Evolutionary conservation across 2,329 filamentous ascomycete species (phyloP), one percentile per base, ranked within the genome.

Genomic region (Magnaporthiopsis incrustans): DNA sequence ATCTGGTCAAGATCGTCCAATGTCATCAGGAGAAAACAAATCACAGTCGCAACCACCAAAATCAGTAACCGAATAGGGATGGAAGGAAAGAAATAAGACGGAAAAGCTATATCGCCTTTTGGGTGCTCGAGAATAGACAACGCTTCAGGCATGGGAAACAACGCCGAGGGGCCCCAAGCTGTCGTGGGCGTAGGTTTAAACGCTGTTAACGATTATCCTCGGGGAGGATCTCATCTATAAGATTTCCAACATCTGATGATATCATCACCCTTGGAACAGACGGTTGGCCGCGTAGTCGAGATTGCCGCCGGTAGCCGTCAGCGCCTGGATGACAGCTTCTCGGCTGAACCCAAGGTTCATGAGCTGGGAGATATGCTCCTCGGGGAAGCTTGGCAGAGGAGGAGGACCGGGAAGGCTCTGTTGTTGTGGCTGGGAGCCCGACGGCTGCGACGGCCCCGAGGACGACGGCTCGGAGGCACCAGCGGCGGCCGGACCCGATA

Each of bases 201-300:
- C 7, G 18, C 22, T 11, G 44, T n/a, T n/a, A 6, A 22, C 22
- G 10, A 14, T 7, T 53, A n/a, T 53, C 22, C 10, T n/a, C 44
- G 3, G 22, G 44, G 22, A 22, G 18, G 18, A 15, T 53, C 18
- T 53, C 44, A 53, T 53, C 44, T 53, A 11, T 22, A 11, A 22
- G 1, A 15, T 8, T 53, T 53, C 22, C 22, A 14, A n/a, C 35
- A 8, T n/a, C 44, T 3, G 22, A 53, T 53, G 44, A 15, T 4
- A 30, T n/a, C n/a, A 33, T 70, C 72, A 81, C 60, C 78, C 77
- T 66, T 83, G 78, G 69, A 87, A 91, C 63, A 97, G 83, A 67
- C 97, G 81, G 61, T 89, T 88, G 60, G 92, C 93, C n/a, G 94
- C 94, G 67, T 88, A 86, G 67, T 98, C 91, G 10, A 97, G 85